Base-by-base conservation (phyloP, 768 basidiomycete species). In the Calocybe gangraenosa region DNA sequence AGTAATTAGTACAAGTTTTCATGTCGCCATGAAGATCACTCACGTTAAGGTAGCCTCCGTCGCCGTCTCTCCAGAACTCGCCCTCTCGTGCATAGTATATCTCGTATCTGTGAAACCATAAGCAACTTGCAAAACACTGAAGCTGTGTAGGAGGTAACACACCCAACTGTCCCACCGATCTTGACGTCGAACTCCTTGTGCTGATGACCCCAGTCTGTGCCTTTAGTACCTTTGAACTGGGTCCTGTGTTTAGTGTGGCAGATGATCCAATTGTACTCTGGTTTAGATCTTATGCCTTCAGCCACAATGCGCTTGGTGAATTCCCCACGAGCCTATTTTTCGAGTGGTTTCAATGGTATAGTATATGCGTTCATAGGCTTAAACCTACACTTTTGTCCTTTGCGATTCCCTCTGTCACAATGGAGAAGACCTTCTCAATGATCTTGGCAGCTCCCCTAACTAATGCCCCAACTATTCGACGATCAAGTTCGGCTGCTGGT, bases 151-250 rank as follows among this genome's bases (percentile, higher is more conserved):
- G 28, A 35, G 3, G 32, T 20, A 17, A 44, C 36, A 15, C 34
- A 53, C 52, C 49, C 52, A 7, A 58, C 32, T 9, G 56, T 61
- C 19, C 46, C 46, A 13, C 41, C 20, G 11, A 57, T 22, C n/a
- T 37, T 46, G 40, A 54, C 46, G 15, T 49, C 48, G 44, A 61
- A 53, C 34, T 61, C 59, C 40, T 58, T 51, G 37, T 60, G 59
- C 15, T 45, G 40, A 37, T 61, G 59, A 38, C 41, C 55, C 58
- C 58, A 61, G 25, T 63, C 58, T 15, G 43, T 56, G 46, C 54
- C 57, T 30, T 25, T 44, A 10, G 18, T 37, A 7, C 58, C 57
- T n/a, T 56, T 48, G 34, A 50, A 59, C 15, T 54, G 37, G 0
- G 46, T 55, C 25, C 43, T 47, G 31, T 60, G 59, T 14, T 53